phyloP scores from a whole-genome alignment of 257 asterid species.

The Osmanthus fragrans region DNA sequence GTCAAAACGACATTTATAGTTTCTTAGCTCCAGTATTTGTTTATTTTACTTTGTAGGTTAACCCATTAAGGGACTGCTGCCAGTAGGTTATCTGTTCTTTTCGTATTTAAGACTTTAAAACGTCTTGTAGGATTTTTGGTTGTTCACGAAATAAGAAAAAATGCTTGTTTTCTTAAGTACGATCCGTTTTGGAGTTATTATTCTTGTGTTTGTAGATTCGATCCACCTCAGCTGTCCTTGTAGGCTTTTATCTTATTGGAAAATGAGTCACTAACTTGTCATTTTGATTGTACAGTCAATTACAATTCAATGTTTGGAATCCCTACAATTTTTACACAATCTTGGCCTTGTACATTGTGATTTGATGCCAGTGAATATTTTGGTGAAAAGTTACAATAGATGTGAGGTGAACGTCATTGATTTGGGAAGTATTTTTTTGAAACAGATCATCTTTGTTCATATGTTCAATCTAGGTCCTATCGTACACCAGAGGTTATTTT shows the following conservation, averaged over 20 bases:
- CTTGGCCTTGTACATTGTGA: slow-evolving; percentile 99
- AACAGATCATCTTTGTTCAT: slow-evolving; percentile 96
- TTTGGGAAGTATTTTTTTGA: slow-evolving; percentile 91
- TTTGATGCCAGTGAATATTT: slow-evolving; percentile 93
- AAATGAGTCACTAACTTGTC: slow-evolving; percentile 25
- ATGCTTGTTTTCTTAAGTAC: too few species aligned
- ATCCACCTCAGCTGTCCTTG: not conserved
- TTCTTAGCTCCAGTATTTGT: too few species aligned
- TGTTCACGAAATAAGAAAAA: too few species aligned
- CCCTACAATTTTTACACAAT: slow-evolving; percentile 83
- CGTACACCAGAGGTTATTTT: slow-evolving; percentile 97
- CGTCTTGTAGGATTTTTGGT: too few species aligned
- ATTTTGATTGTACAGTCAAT: slow-evolving; percentile 67
- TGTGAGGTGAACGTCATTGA: slow-evolving; percentile 38
- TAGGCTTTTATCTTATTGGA: slow-evolving; percentile 18
- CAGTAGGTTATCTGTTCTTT: too few species aligned
- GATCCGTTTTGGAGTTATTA: too few species aligned
- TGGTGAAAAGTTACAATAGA: slow-evolving; percentile 97
- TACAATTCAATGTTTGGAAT: slow-evolving; percentile 95
- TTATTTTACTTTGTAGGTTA: too few species aligned
- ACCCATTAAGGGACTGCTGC: too few species aligned
- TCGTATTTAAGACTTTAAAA: too few species aligned
- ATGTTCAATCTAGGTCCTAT: slow-evolving; percentile 95
- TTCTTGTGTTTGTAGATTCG: too few species aligned
- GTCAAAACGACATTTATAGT: too few species aligned